Conservation (phyloP, 2,329 filamentous ascomycete species). For the Colletotrichum simmondsii region DNA sequence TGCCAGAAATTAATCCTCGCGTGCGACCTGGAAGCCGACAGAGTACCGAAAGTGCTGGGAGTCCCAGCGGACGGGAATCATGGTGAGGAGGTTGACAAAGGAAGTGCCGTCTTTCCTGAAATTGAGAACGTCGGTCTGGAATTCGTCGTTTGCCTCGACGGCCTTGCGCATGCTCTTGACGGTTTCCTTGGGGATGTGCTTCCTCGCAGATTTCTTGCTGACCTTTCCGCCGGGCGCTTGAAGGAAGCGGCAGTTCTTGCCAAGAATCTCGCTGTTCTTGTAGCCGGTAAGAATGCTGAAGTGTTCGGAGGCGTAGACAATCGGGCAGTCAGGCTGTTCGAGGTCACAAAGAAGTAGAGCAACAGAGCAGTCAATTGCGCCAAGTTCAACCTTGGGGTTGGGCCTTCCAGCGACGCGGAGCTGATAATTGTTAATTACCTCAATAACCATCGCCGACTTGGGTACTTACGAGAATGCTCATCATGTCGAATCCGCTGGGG, state of each 20-base stretch:
- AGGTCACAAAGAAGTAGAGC: slow-evolving; percentile 87
- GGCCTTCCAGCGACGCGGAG: slow-evolving; percentile 74
- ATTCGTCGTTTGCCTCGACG: slow-evolving; percentile 55
- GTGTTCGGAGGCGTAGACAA: slow-evolving; percentile 85
- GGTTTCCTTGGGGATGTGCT: slow-evolving; percentile 74
- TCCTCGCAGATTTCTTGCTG: slow-evolving; percentile 66
- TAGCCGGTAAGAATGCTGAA: slow-evolving; percentile 87
- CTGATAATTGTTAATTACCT: slow-evolving; percentile 43
- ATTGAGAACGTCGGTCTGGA: slow-evolving; percentile 73
- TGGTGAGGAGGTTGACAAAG: slow-evolving; percentile 86
- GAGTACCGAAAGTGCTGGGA: slow-evolving; percentile 75
- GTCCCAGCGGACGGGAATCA: slow-evolving; percentile 82
- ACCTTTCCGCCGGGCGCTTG: slow-evolving; percentile 79
- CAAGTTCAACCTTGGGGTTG: slow-evolving; percentile 81
- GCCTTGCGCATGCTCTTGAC: slow-evolving; percentile 65
- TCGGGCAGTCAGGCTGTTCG: slow-evolving; percentile 77
- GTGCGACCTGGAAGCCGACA: slow-evolving; percentile 83
- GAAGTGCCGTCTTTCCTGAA: slow-evolving; percentile 83
- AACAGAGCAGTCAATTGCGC: slow-evolving; percentile 85
- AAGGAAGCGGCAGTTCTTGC: slow-evolving; percentile 86
- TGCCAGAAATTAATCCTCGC: slow-evolving; percentile 47
- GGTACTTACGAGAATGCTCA: slow-evolving; percentile 63
- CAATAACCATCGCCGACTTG: background rate
- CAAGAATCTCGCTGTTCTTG: slow-evolving; percentile 76
- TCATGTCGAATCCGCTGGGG: slow-evolving; percentile 64